Evolutionary conservation across 2,329 filamentous ascomycete species (phyloP), one percentile per base, ranked within the genome.

Genomic region (Aspergillus sp.): DNA sequence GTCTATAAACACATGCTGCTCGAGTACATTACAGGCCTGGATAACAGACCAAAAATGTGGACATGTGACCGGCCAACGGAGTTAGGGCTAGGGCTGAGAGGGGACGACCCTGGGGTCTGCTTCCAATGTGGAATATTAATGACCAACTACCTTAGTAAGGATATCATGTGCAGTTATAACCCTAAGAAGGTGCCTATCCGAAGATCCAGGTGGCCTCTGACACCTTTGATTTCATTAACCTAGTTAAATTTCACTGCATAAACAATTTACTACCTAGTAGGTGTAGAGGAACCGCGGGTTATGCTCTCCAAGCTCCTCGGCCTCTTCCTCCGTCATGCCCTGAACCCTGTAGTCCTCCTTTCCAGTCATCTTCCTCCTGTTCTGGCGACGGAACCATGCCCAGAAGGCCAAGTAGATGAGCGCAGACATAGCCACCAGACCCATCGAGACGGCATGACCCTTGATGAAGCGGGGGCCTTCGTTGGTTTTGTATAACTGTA

Each of bases 281-380:
- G 56, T 58, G 33, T 58, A 58, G 12, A 44, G 11, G 21, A 58
- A 58, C 4, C 39, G 37, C 15, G 56, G 56, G 39, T 54, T 58
- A n/a, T 58, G 31, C 45, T 58, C 56, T 49, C 56, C 56, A 14
- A 58, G 39, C 56, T 58, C 56, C 37, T 50, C 56, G 3, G 46
- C 51, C 50, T 58, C 50, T 12, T 58, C 56, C 23, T 58, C 50
- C 6, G 45, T 54, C 56, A 58, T 45, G 3, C 50, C 51, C 31
- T 54, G 8, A 27, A 45, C 33, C 17, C 21, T n/a, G n/a, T 43
- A 45, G 11, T 54, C 56, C 27, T 54, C 51, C 50, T 54, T 45
- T 2, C 56, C 56, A 9, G 3, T 5, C 6, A 44, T 8, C 39
- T 54, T 53, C n/a, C 51, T 21, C 21, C 31, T 19, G 40, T 58